These are phyloP conservation scores for Petrea volubilis DNA, from an alignment of 257 asterid species.

Conservation along the genomic window DNA sequence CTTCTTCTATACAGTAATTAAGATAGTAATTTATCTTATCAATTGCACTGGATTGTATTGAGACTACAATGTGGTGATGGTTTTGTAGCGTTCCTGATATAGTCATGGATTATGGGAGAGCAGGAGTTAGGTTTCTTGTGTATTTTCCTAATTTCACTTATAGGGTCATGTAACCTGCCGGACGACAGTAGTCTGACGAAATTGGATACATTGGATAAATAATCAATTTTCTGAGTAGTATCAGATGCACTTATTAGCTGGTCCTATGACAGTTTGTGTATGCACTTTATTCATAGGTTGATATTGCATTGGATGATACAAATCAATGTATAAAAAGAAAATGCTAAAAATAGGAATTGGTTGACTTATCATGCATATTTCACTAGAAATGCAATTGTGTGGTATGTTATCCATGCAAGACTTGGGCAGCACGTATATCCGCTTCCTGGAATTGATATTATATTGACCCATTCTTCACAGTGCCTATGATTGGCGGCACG, in stretches of 20 bases:
- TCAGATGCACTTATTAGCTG: not conserved
- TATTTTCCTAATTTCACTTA: not conserved
- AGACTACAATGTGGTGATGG: constrained; percentile 4
- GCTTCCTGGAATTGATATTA: not conserved
- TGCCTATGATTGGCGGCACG: not conserved
- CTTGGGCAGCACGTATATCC: not conserved
- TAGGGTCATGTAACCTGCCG: too few species aligned
- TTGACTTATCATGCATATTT: not conserved
- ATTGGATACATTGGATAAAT: not conserved
- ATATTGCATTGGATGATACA: not conserved
- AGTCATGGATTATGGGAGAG: not conserved
- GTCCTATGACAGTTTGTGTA: not conserved
- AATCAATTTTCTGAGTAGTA: constrained; percentile 3
- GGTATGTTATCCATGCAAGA: too few species aligned
- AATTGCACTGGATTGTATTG: not conserved
- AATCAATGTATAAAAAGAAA: not conserved
- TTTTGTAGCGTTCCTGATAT: not conserved
- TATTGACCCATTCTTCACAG: not conserved
- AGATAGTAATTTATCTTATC: not conserved
- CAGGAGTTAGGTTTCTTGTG: not conserved
- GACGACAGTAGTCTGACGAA: too few species aligned
- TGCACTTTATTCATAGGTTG: not conserved
- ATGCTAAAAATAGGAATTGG: not conserved
- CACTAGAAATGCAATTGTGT: not conserved
- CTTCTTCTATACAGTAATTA: not conserved